Evolutionary conservation across 768 basidiomycete species (phyloP).

Genomic region (Kwoniella heveanensis): DNA sequence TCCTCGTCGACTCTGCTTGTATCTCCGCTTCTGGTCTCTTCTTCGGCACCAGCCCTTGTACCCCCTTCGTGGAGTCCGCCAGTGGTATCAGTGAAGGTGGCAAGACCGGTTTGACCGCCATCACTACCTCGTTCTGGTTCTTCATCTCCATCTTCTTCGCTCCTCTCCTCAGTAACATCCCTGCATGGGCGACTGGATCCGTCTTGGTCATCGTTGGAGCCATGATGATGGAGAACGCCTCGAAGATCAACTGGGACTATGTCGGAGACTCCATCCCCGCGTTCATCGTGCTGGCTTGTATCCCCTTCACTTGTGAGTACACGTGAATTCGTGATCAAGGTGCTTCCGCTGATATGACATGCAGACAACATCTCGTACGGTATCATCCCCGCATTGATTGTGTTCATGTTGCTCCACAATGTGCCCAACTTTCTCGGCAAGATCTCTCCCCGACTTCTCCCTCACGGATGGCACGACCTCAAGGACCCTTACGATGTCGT

Average conservation of each 20-base stretch:
- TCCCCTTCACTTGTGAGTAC: constrained; percentile 57
- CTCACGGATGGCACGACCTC: constrained; percentile 48
- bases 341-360: neutral
- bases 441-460: constrained; percentile 55
- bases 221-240: constrained; percentile 82
- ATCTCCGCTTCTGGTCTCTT: constrained; percentile 45
- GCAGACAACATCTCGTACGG: constrained; percentile 77
- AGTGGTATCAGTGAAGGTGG: constrained; percentile 68
- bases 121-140: constrained; percentile 72
- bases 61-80: constrained; percentile 44
- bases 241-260: constrained; percentile 87
- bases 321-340: constrained; percentile 12
- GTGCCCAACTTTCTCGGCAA: constrained; percentile 65
- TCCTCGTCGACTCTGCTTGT: constrained; percentile 49
- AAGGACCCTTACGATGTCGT: constrained; percentile 47
- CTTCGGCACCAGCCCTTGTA: constrained; percentile 48
- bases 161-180: constrained; percentile 84
- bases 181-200: constrained; percentile 83
- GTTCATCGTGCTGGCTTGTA: constrained; percentile 77
- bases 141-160: constrained; percentile 84
- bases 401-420: constrained; percentile 74
- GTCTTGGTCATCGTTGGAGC: constrained; percentile 83
- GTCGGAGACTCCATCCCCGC: constrained; percentile 84
- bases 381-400: constrained; percentile 75
- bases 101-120: constrained; percentile 79